Evolutionary conservation across 352 stramenopile species (phyloP), one percentile per base, ranked within the genome.

Genomic region (Phytopythium helicoides): DNA sequence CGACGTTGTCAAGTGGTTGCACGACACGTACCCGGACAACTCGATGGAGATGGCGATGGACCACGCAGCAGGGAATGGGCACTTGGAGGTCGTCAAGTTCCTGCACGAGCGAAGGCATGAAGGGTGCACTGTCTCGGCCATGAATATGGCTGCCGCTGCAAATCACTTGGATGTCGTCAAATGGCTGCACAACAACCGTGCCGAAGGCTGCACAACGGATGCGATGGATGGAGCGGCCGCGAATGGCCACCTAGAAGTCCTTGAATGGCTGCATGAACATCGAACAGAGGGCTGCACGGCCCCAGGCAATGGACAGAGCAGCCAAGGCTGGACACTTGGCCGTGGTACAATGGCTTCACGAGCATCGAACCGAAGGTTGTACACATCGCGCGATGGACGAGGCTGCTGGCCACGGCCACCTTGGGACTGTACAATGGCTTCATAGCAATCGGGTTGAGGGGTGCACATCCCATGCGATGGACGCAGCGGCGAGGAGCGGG

Each of bases 141-240:
- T n/a, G n/a, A n/a, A n/a, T n/a, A n/a, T n/a, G n/a, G n/a, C n/a
- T n/a, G n/a, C n/a, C n/a, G n/a, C n/a, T n/a, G n/a, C n/a, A n/a
- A n/a, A n/a, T n/a, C n/a, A n/a, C n/a, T n/a, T n/a, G n/a, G n/a
- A n/a, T n/a, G n/a, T n/a, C n/a, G n/a, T n/a, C n/a, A n/a, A n/a
- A n/a, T n/a, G n/a, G n/a, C n/a, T n/a, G n/a, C n/a, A n/a, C n/a
- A n/a, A n/a, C n/a, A n/a, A n/a, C n/a, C n/a, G n/a, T n/a, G n/a
- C n/a, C n/a, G n/a, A n/a, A n/a, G n/a, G n/a, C n/a, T n/a, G n/a
- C n/a, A n/a, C n/a, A n/a, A n/a, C n/a, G n/a, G n/a, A n/a, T n/a
- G 64, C 56, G 23, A 66, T 72, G 47, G 64, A 72, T 52, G 54
- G 54, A 3, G 64, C 64, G 6, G 56, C 60, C 3, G 66, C 51